Base-by-base conservation (phyloP, 2,329 filamentous ascomycete genomes). In the Epichloe coenophiala region DNA sequence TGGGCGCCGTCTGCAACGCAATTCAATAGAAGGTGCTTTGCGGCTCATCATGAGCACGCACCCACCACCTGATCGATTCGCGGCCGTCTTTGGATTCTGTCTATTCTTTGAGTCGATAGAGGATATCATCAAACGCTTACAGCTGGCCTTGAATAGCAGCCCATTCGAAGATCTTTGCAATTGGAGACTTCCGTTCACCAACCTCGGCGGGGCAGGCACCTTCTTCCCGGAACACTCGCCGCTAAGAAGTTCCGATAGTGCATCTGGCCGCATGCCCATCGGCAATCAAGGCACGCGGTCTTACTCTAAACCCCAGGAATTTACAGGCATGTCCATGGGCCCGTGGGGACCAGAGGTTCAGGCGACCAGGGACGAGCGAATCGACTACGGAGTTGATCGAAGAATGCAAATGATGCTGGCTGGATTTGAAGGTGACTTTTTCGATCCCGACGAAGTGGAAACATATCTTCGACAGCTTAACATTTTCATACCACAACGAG, bases 361-460 rank as follows among this genome's bases (percentile, higher is more conserved):
- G 33, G 57, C 66, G 1, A 63, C 69, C 1, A 64, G 69, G 17
- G 72, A 76, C 27, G 62, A 67, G 5, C 58, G 66, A 19, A 57
- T 81, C 7, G 68, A 72, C 38, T 46, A 42, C n/a, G 42, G 50
- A 3, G 9, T 37, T 3, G 52, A 53, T 21, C 60, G 64, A 12
- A 68, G 71, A 15, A 70, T 84, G 56, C 68, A 68, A 19, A 73
- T 77, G 55, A 73, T 72, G 39, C 63, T 82, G 7, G 73, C 76
- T 1, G 84, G 80, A 0, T 85, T 83, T 54, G 77, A 84, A 53
- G 86, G 86, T 4, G 78, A 86, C 47, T 93, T 87, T 71, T 86
- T 85, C 57, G 86, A 93, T 59, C 69, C 81, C 0, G 76, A 86
- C 53, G 88, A 93, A 62, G 81, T 89, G 0, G 84, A 93, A 63